phyloP scores from a whole-genome alignment of 73 alveolate genomes.

The Paraurostyla sp. region DNA sequence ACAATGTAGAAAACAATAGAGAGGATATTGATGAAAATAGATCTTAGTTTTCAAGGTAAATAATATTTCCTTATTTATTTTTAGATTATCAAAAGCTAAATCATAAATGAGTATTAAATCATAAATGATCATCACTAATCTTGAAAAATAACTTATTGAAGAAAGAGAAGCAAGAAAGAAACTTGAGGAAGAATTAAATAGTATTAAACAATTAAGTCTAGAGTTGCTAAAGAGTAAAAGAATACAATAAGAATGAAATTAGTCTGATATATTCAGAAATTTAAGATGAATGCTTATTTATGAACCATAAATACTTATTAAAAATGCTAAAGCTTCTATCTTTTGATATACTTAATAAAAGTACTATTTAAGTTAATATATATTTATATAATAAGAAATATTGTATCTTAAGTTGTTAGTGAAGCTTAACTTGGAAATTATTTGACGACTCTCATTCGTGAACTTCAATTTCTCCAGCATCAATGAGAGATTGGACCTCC shows the following conservation, averaged over 20 bases:
- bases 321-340: too few relatives aligned
- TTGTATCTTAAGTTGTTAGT: conserved; percentile 16
- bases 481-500: conserved; percentile 51
- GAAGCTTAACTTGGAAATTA: conserved; percentile 13
- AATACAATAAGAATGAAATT: not conserved
- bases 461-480: conserved; percentile 66
- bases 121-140: conserved; percentile 3
- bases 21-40: conserved; percentile 6
- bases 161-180: conserved; percentile 51
- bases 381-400: not conserved
- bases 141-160: conserved; percentile 25
- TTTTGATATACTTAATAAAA: too few relatives aligned
- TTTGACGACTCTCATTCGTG: not conserved
- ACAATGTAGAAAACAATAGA: not conserved
- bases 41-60: conserved; percentile 10
- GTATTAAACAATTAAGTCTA: conserved; percentile 14
- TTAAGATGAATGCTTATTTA: not conserved
- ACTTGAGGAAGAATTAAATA: conserved; percentile 43
- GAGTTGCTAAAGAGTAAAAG: not conserved
- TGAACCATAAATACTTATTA: too few relatives aligned
- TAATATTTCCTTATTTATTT: not conserved
- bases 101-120: conserved; percentile 5
- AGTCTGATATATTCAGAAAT: not conserved
- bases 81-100: conserved; percentile 10
- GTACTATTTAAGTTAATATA: not conserved